Percentiles rank a stretch among this genome's conserved stretches.
phyloP scores from a whole-genome alignment of 192 early-diverging fungal species.

The Haplosporangium gracile region DNA sequence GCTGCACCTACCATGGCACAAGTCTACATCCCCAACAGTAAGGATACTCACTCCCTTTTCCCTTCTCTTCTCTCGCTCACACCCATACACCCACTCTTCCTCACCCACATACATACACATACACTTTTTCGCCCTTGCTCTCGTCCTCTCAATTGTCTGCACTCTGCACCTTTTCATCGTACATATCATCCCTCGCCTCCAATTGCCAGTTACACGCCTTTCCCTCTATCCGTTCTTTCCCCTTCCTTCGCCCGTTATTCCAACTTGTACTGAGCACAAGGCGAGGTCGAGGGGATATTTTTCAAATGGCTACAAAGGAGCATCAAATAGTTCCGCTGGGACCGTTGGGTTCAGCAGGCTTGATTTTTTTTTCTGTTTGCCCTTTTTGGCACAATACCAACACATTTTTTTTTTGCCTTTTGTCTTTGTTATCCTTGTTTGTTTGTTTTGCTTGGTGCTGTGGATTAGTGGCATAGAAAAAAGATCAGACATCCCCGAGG shows the following conservation, averaged over 20 bases:
- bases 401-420: neutral
- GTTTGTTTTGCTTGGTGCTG: neutral
- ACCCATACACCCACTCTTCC: neutral
- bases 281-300: neutral
- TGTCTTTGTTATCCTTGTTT: neutral
- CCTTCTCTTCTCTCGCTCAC: neutral
- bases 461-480: neutral
- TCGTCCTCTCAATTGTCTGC: neutral
- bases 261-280: neutral
- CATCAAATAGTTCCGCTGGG: neutral
- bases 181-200: neutral
- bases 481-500: neutral
- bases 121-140: neutral
- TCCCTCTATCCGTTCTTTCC: neutral
- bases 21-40: constrained; percentile 27
- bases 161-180: neutral
- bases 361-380: neutral
- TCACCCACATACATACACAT: neutral
- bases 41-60: constrained; percentile 4
- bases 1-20: constrained; percentile 40
- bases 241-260: neutral
- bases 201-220: neutral
- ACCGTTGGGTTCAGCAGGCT: neutral
- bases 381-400: neutral
- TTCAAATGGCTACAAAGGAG: neutral